phyloP scores from a whole-genome alignment of 768 basidiomycete genomes.

The Piloderma croceum region DNA sequence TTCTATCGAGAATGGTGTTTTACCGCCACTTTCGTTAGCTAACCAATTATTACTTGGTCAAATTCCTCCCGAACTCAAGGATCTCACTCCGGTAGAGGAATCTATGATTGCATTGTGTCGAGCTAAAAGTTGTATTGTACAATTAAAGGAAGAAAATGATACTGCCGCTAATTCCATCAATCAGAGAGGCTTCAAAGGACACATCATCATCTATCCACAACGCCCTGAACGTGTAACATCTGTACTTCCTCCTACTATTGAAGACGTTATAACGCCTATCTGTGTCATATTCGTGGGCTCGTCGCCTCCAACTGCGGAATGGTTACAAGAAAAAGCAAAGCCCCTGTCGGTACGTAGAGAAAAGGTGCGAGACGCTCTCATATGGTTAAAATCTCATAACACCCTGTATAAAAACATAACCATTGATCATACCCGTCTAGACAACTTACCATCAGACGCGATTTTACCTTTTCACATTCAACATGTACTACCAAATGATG shows the following conservation, averaged over 20 bases:
- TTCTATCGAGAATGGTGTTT: too few species aligned
- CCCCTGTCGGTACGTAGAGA: constrained; percentile 28
- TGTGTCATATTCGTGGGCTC: constrained; percentile 39
- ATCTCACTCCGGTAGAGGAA: constrained; percentile 11
- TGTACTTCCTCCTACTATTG: constrained; percentile 31
- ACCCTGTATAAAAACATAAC: constrained; percentile 26
- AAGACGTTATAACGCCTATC: constrained; percentile 30
- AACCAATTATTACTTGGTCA: constrained; percentile 9
- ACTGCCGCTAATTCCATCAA: neutral
- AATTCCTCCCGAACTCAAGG: constrained; percentile 7
- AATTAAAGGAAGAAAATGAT: constrained; percentile 23
- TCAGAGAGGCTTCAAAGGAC: constrained; percentile 33
- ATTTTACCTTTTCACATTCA: constrained; percentile 26
- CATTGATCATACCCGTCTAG: constrained; percentile 19
- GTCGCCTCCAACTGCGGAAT: constrained; percentile 18
- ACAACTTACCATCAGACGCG: constrained; percentile 11
- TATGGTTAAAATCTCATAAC: constrained; percentile 35
- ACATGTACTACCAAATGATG: constrained; percentile 14
- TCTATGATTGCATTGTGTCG: constrained; percentile 12
- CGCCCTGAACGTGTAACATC: constrained; percentile 19
- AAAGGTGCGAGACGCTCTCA: constrained; percentile 27
- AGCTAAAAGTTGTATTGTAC: constrained; percentile 29
- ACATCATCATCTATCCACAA: constrained; percentile 39
- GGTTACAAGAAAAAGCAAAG: constrained; percentile 30
- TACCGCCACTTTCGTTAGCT: constrained; percentile 2